These are phyloP conservation scores for Nannochloropsis oceanica DNA, from an alignment of 108 stramenopile genomes.

Conservation along the genomic window DNA sequence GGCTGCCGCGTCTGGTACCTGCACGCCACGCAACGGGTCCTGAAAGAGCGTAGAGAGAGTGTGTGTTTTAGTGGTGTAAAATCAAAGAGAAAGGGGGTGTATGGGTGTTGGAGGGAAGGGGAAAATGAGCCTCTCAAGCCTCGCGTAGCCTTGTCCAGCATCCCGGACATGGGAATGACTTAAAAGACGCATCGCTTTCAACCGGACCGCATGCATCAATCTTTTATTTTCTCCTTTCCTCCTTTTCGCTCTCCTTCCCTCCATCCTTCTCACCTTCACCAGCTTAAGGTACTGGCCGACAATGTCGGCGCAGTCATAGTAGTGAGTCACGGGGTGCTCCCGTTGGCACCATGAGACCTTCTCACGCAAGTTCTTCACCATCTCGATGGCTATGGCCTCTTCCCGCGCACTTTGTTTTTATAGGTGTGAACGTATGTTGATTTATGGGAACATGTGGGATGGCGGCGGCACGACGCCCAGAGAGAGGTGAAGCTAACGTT, in stretches of 20 bases:
- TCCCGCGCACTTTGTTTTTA: neutral
- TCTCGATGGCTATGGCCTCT: neutral
- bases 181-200: too few relatives aligned
- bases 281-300: neutral
- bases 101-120: neutral
- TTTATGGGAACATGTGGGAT: neutral
- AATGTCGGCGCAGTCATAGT: neutral
- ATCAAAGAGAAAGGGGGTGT: too few relatives aligned
- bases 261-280: neutral
- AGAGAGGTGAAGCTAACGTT: too few relatives aligned
- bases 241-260: too few relatives aligned
- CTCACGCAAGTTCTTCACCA: neutral
- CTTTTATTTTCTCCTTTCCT: too few relatives aligned
- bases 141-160: too few relatives aligned
- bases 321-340: neutral
- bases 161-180: too few relatives aligned
- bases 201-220: too few relatives aligned
- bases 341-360: neutral
- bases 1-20: neutral
- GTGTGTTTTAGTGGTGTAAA: too few relatives aligned
- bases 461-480: neutral
- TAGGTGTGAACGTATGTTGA: neutral
- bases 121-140: neutral
- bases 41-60: neutral
- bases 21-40: neutral